phyloP scores from a whole-genome alignment of 305 asterid genomes.

The Fraxinus angustifolia region DNA sequence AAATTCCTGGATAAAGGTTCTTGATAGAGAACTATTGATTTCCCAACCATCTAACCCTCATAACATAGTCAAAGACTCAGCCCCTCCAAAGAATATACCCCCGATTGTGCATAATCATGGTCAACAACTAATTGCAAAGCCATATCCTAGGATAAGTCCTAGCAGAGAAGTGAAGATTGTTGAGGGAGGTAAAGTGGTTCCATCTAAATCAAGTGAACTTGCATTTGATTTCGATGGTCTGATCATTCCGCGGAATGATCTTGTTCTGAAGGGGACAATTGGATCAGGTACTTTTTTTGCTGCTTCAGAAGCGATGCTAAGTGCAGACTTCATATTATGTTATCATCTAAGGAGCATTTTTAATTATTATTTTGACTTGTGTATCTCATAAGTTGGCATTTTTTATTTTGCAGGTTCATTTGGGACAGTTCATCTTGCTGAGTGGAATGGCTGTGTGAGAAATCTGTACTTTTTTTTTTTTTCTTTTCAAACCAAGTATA shows the following conservation, averaged over 20 bases:
- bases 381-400: constrained; percentile 17
- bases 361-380: constrained; percentile 10
- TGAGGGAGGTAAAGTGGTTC: constrained; percentile 51
- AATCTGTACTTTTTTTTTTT: constrained; percentile 25
- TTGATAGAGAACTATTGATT: constrained; percentile 41
- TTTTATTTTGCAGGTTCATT: constrained; percentile 66
- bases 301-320: constrained; percentile 20
- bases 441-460: constrained; percentile 98
- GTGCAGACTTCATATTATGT: neutral
- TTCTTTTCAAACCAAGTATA: neutral
- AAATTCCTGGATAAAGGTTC: constrained; percentile 58
- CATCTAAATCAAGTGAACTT: constrained; percentile 46
- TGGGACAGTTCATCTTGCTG: constrained; percentile 97
- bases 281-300: constrained; percentile 71
- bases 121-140: constrained; percentile 10
- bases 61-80: constrained; percentile 37
- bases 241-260: constrained; percentile 87
- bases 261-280: constrained; percentile 74
- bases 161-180: constrained; percentile 43
- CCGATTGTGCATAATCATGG: constrained; percentile 40
- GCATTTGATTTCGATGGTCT: constrained; percentile 71
- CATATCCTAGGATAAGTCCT: constrained; percentile 38
- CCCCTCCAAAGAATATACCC: constrained; percentile 39
- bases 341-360: neutral
- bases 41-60: constrained; percentile 34